A percentile compares a stretch with the other conserved stretches of the same genome.
Conservation (phyloP, 441 rosid genomes). For the Melastoma candidum region DNA sequence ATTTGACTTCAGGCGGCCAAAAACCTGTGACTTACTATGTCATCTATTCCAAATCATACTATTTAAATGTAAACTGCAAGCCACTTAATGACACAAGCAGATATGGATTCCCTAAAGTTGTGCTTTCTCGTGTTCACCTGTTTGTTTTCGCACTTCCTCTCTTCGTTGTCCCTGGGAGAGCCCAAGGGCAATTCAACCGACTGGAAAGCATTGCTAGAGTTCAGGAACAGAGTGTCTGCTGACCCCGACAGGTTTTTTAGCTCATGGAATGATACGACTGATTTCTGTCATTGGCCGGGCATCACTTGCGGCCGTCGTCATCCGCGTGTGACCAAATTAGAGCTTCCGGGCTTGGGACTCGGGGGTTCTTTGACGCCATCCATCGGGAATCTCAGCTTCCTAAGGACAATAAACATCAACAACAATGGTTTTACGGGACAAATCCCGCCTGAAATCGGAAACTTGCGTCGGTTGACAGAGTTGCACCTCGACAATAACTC, state of each 20-base stretch:
- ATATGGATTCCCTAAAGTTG: too few relatives aligned
- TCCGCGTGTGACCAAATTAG: not conserved
- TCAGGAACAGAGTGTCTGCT: not conserved
- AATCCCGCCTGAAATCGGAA: conserved; percentile 11
- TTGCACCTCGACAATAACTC: conserved; percentile 6
- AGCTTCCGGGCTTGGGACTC: conserved; percentile 3
- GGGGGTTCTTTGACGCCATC: conserved; percentile 13
- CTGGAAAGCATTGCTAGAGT: not conserved
- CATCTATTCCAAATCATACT: too few relatives aligned
- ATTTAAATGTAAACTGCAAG: too few relatives aligned
- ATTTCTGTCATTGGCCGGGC: too few relatives aligned
- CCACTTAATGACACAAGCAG: too few relatives aligned
- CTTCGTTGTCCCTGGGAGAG: too few relatives aligned
- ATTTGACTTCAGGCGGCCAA: too few relatives aligned
- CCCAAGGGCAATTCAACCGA: too few relatives aligned
- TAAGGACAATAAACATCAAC: conserved; percentile 1
- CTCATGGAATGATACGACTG: not conserved
- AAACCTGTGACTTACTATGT: too few relatives aligned
- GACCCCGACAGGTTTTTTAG: not conserved
- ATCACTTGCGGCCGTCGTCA: not conserved
- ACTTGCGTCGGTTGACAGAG: conserved; percentile 2
- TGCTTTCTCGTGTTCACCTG: too few relatives aligned
- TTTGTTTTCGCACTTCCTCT: too few relatives aligned
- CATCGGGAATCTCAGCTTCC: conserved; percentile 4
- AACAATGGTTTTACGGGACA: conserved; percentile 4